Base-by-base conservation (phyloP, 352 stramenopile genomes). In the Globisporangium polare region DNA sequence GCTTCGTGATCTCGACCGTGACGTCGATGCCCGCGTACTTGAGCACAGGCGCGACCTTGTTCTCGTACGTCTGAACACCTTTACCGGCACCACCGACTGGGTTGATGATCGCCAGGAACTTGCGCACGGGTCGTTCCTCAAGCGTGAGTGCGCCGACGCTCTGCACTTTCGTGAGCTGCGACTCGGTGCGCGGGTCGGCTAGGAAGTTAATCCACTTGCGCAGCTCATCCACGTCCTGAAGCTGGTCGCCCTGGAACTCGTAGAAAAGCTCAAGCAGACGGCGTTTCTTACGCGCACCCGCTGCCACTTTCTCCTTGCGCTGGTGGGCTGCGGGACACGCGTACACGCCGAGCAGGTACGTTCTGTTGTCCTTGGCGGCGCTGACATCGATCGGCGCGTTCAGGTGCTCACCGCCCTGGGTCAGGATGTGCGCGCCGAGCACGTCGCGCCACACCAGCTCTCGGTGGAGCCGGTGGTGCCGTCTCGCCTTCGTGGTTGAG, bases 21-120 rank as follows among this genome's bases (percentile, higher is more conserved):
- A 67, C 68, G 17, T 85, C 73, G 20, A 91, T 77, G 58, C 75
- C 75, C 1, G 80, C 77, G 31, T 78, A 77, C 43, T 67, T 52
- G 50, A 91, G 74, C 24, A 93, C 62, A 0, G 81, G 72, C 9
- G 70, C 71, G 37, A 90, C 78, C 39, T 77, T 75, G 54, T 63
- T 68, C 49, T 91, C 69, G 57, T 77, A 91, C 45, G 72, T 83
- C 59, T 81, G 67, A 54, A 74, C 42, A 15, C 72, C 78, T 24
- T 82, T 80, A 60, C 79, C 79, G 2, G 72, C 20, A 41, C 83
- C 83, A 41, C 83, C 82, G 3, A 90, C 73, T 13, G 81, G 83
- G 55, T 93, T 93, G 58, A 93, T 75, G n/a, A 93, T 50, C 58
- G 88, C 77, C 1, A 88, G 58, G 42, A 82, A 92, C 56, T 75